phyloP scores from a whole-genome alignment of 1,284 basidiomycete genomes.

The Cystobasidium sp. region DNA sequence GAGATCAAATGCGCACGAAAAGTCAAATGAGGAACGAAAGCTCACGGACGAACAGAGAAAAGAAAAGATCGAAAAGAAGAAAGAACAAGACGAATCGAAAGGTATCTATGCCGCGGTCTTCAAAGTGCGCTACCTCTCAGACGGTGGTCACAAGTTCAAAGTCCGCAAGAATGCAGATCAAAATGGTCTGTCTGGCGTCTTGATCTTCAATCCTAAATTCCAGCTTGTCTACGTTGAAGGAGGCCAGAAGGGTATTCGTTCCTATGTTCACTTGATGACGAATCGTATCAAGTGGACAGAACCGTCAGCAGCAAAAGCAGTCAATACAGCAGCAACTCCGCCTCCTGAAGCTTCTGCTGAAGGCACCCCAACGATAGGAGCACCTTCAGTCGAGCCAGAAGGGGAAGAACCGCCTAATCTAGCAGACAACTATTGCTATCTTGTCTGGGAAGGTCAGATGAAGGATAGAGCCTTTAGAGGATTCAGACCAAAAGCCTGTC shows the following conservation, averaged over 20 bases:
- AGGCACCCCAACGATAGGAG: conserved; percentile 57
- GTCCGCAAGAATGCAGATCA: conserved; percentile 95
- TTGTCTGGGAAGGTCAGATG: conserved; percentile 91
- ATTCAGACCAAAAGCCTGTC: conserved; percentile 82
- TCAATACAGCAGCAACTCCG: conserved; percentile 39
- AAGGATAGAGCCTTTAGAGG: conserved; percentile 78
- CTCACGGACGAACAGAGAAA: conserved; percentile 85
- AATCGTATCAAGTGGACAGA: conserved; percentile 94
- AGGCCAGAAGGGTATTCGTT: conserved; percentile 78
- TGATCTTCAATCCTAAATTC: conserved; percentile 86
- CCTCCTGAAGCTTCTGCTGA: conserved; percentile 58
- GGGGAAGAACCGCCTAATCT: conserved; percentile 61
- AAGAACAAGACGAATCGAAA: conserved; percentile 80
- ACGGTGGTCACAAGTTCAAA: conserved; percentile 93
- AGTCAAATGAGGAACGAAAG: conserved; percentile 86
- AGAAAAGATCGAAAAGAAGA: conserved; percentile 83
- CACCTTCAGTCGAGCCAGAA: conserved; percentile 52
- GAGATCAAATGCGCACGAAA: conserved; percentile 85
- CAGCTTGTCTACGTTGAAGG: conserved; percentile 94
- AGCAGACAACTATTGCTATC: conserved; percentile 82
- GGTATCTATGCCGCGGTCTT: conserved; percentile 73
- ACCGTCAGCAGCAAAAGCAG: conserved; percentile 74
- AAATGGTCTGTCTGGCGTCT: conserved; percentile 80
- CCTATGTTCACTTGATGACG: conserved; percentile 86
- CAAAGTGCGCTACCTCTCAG: conserved; percentile 85